Conservation (phyloP, 345 rosid species). For the Garcia nutans region DNA sequence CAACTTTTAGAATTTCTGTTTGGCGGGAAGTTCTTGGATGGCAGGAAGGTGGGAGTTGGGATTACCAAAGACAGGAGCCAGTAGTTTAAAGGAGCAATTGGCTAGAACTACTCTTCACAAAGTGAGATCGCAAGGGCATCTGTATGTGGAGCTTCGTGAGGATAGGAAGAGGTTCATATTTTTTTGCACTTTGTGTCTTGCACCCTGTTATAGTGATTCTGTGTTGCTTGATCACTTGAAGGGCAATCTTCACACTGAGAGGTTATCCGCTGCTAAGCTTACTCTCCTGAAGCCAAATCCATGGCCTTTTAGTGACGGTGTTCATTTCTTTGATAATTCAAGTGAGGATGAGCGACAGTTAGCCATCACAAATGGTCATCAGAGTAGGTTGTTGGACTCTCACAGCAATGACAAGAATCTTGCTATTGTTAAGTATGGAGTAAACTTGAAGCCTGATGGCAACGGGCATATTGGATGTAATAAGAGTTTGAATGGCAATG, state of each 20-base stretch:
- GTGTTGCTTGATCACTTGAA: slow-evolving; percentile 73
- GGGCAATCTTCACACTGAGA: slow-evolving; percentile 72
- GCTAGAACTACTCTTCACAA: slow-evolving; percentile 62
- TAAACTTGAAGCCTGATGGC: slow-evolving; percentile 14
- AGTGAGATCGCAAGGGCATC: slow-evolving; percentile 69
- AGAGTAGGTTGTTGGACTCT: slow-evolving; percentile 31
- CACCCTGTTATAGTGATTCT: slow-evolving; percentile 75
- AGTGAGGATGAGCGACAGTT: slow-evolving; percentile 35
- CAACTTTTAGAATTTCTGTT: not conserved
- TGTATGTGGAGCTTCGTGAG: slow-evolving; percentile 73
- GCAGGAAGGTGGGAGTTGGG: slow-evolving; percentile 56
- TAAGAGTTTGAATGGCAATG: slow-evolving; percentile 24
- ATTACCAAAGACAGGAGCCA: slow-evolving; percentile 40
- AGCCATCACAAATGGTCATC: slow-evolving; percentile 20
- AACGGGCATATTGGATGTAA: slow-evolving; percentile 18
- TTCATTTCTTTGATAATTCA: slow-evolving; percentile 65
- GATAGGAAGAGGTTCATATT: slow-evolving; percentile 72
- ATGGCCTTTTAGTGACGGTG: slow-evolving; percentile 90
- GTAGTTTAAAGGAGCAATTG: slow-evolving; percentile 61
- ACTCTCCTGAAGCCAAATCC: slow-evolving; percentile 75
- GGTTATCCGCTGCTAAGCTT: slow-evolving; percentile 63
- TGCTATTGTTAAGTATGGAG: slow-evolving; percentile 55
- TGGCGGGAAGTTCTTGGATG: slow-evolving; percentile 46
- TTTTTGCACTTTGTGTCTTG: slow-evolving; percentile 85
- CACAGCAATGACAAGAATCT: slow-evolving; percentile 35